These are phyloP conservation scores for Ogataea pignaliae DNA, from an alignment of 805 yeast genomes.

Conservation along the genomic window DNA sequence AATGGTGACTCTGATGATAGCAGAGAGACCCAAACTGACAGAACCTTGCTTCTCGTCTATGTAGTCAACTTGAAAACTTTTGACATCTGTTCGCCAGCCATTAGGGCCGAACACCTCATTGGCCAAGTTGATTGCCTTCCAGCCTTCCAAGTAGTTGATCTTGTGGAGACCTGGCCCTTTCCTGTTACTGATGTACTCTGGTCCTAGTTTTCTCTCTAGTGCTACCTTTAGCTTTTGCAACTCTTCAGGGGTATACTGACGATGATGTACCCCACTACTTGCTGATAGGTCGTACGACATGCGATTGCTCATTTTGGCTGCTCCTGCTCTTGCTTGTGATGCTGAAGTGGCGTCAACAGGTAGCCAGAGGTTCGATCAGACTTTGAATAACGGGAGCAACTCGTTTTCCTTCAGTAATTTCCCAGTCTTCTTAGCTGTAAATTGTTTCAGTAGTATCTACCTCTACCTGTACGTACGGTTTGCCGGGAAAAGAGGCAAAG, in stretches of 20 bases:
- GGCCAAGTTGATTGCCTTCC: slow-evolving; percentile 77
- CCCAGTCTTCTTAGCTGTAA: too few species aligned
- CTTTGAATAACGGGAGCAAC: too few species aligned
- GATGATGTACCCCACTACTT: too few species aligned
- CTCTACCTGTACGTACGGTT: too few species aligned
- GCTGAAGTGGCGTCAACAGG: too few species aligned
- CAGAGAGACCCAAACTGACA: slow-evolving; percentile 63
- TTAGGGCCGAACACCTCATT: slow-evolving; percentile 79
- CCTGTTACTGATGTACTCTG: slow-evolving; percentile 71
- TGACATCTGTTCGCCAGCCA: slow-evolving; percentile 77
- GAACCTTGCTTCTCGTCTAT: slow-evolving; percentile 60
- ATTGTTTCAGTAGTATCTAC: too few species aligned
- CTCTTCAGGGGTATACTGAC: slow-evolving; percentile 18
- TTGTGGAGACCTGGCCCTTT: slow-evolving; percentile 70
- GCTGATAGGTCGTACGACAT: too few species aligned
- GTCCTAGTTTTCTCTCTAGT: slow-evolving; percentile 50
- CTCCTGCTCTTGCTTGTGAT: too few species aligned
- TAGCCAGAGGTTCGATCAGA: too few species aligned
- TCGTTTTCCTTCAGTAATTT: too few species aligned
- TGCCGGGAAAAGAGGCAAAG: too few species aligned
- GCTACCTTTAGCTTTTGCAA: slow-evolving; percentile 22
- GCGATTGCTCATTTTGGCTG: too few species aligned
- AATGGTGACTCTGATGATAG: slow-evolving; percentile 65
- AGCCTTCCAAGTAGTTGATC: slow-evolving; percentile 76
- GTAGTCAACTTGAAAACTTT: slow-evolving; percentile 61